These are phyloP conservation scores for Naganishia kalamii DNA, from an alignment of 768 basidiomycete species.

Conservation along the genomic window DNA sequence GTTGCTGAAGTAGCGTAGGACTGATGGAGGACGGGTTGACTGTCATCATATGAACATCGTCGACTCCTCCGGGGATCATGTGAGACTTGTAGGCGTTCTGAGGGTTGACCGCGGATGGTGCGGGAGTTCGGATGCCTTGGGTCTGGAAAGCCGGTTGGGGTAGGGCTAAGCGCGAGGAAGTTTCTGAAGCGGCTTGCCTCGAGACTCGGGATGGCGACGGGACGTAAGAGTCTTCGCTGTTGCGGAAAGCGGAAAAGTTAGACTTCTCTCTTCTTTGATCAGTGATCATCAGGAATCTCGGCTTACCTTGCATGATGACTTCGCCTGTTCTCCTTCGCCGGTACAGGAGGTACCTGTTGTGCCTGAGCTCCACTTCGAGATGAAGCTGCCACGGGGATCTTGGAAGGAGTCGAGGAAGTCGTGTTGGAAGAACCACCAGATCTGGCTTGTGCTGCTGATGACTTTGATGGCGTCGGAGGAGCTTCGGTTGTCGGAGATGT, in stretches of 20 bases:
- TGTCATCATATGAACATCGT: conserved; percentile 73
- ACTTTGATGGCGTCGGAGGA: conserved; percentile 32
- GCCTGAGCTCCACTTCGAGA: conserved; percentile 16
- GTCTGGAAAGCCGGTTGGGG: conserved; percentile 14
- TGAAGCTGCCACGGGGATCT: conserved; percentile 40
- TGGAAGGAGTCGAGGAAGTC: conserved; percentile 32
- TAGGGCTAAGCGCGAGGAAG: conserved; percentile 16
- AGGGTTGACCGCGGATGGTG: conserved; percentile 2
- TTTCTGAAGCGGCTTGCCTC: conserved; percentile 29
- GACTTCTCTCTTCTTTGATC: too few species aligned
- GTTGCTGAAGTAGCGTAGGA: conserved; percentile 38
- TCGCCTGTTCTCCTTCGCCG: conserved; percentile 12
- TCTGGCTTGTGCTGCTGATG: conserved; percentile 28
- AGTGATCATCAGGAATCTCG: background rate
- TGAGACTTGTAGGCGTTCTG: conserved; percentile 17
- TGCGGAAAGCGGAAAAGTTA: too few species aligned
- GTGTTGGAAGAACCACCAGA: conserved; percentile 20
- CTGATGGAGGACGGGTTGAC: conserved; percentile 51
- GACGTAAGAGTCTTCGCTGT: background rate
- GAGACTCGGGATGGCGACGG: background rate
- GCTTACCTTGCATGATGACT: conserved; percentile 10
- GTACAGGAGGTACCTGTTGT: background rate
- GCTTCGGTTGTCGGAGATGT: conserved; percentile 22
- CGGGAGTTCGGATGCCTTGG: conserved; percentile 13
- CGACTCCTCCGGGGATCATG: background rate